Evolutionary conservation across 306 rosid genomes (phyloP), one percentile per base, ranked within the genome.

Genomic region (Datisca glomerata): DNA sequence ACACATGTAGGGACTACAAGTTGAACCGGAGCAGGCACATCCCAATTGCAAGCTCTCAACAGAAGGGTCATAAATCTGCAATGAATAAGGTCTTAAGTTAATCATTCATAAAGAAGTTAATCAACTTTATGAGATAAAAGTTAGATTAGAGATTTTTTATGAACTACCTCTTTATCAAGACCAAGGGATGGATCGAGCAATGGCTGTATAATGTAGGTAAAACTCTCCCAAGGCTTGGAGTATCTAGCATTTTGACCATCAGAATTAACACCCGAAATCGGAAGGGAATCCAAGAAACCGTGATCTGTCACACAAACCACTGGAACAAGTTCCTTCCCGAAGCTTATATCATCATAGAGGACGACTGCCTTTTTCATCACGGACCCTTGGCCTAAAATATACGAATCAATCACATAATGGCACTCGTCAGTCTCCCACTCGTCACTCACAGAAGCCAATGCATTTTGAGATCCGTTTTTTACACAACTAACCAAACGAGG

Each of bases 331-430:
- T 91, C 98, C 68, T 65, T 69, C 59, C 98, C 98, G 49, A 70
- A 80, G 78, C 98, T 91, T 56, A 91, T 70, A 67, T 91, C 98
- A 63, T 64, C 78, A 53, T 93, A 91, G 45, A 91, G 54, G 60
- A 84, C 53, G 33, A 40, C 39, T 45, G 56, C 73, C 51, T 69
- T 77, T 55, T 66, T 69, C 59, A 43, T 40, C n/a, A n/a, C n/a
- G 43, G 75, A 66, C 18, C 60, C 73, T 38, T 44, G 65, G 18
- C 68, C 63, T 65, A 81, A 55, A 71, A 68, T 51, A 13, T 11
- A 64, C 17, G 79, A 69, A 68, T 71, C 65, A 39, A 84, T 57
- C 45, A 71, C 56, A 67, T 62, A 84, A 61, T 85, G 93, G 65
- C 87, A 67, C 56, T 85, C 93, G 45, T 75, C 96, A 52, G 63